These are phyloP conservation scores for Pythium pyrilobum DNA, from an alignment of 352 stramenopile genomes.

Conservation along the genomic window DNA sequence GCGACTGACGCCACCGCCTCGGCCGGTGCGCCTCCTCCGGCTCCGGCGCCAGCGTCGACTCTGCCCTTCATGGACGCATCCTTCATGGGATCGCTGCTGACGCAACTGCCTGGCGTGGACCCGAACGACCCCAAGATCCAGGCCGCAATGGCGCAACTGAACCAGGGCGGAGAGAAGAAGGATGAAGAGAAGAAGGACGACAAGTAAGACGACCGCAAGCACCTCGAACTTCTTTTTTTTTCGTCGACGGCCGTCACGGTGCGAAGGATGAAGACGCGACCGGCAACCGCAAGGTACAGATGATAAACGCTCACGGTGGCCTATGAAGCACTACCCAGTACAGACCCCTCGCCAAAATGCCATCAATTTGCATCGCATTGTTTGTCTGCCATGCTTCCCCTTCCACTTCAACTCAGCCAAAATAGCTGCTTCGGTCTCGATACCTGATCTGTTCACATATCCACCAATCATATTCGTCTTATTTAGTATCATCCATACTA, in stretches of 20 bases:
- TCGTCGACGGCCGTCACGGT: constrained; percentile 1
- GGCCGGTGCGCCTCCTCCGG: constrained; percentile 41
- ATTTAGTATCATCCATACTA: background rate
- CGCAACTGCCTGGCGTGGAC: constrained; percentile 86
- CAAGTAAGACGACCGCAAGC: constrained; percentile 36
- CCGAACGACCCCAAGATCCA: constrained; percentile 91
- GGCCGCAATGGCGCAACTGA: constrained; percentile 86
- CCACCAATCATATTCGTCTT: constrained; percentile 17
- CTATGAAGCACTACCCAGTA: too few relatives aligned
- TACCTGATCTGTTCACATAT: constrained; percentile 10
- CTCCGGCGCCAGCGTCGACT: constrained; percentile 68
- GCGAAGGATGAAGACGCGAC: background rate
- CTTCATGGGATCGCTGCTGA: constrained; percentile 89
- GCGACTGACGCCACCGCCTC: constrained; percentile 22
- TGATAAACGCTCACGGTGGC: background rate
- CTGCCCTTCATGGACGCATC: constrained; percentile 87
- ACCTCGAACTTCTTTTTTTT: background rate
- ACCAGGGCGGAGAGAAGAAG: constrained; percentile 77
- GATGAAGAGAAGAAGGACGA: constrained; percentile 83
- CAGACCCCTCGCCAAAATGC: too few relatives aligned
- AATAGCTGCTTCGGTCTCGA: constrained; percentile 11
- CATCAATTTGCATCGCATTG: too few relatives aligned
- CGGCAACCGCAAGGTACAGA: background rate
- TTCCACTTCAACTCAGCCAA: constrained; percentile 11
- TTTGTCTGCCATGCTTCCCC: too few relatives aligned